Evolutionary conservation across 805 yeast species (phyloP).

Genomic region (Hanseniaspora vineae): DNA sequence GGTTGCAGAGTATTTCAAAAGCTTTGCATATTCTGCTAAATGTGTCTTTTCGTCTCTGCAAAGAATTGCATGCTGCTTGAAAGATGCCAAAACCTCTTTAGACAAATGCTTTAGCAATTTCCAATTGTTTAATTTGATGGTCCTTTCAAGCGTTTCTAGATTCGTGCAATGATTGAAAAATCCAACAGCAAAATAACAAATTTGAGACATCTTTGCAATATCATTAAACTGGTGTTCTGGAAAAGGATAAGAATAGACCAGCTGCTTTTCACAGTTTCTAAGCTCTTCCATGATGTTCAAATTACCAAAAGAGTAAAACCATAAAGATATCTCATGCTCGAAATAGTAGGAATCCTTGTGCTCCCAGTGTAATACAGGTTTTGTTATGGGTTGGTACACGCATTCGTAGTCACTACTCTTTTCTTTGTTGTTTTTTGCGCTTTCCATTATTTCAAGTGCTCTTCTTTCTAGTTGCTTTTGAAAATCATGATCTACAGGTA

Average conservation of each 20-base stretch:
- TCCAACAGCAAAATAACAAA: constrained; percentile 3
- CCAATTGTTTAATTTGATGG: neutral
- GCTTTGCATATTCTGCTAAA: neutral
- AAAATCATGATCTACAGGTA: constrained; percentile 23
- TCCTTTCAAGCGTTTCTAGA: neutral
- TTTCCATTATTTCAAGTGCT: constrained; percentile 21
- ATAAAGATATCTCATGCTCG: constrained; percentile 31
- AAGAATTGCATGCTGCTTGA: constrained; percentile 4
- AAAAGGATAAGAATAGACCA: neutral
- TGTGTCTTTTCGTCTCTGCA: constrained; percentile 1
- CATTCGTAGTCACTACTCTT: neutral
- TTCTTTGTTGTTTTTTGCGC: neutral
- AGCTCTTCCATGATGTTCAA: neutral
- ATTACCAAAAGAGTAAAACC: constrained; percentile 29
- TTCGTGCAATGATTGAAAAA: constrained; percentile 1
- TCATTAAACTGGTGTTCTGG: neutral
- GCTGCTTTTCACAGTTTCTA: neutral
- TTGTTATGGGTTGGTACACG: constrained; percentile 19
- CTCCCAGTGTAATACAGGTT: constrained; percentile 33
- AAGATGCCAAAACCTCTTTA: neutral
- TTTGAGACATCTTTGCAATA: neutral
- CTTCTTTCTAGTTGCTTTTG: constrained; percentile 24
- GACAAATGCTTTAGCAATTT: neutral
- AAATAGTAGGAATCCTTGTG: constrained; percentile 26
- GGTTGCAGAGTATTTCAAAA: constrained; percentile 6